Evolutionary conservation across 305 asterid species (phyloP), one percentile per base, ranked within the genome.

Genomic region (Caryopteris hybrid): DNA sequence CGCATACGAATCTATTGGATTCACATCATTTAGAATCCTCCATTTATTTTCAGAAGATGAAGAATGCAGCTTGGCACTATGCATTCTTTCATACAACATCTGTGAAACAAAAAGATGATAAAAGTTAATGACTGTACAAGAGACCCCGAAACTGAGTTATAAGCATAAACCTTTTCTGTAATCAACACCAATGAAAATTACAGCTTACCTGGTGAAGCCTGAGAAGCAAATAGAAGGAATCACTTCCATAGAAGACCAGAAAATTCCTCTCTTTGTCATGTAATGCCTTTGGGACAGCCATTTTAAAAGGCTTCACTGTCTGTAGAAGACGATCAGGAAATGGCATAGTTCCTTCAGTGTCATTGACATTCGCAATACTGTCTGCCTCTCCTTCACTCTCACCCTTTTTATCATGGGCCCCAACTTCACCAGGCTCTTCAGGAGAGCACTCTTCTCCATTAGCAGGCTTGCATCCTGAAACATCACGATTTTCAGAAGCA

Each of bases 341-440:
- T 25, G 81, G 76, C 69, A 74, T 48, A 18, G 64, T 75, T 58
- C 85, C 90, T 69, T 82, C 92, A 69, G 71, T 68, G 33, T 83
- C 91, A 74, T 80, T 79, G 68, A 61, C 86, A 78, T 88, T 85
- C 21, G 62, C 83, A 60, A 72, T 50, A 33, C 75, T 84, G 47
- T 87, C 96, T 9, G 79, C 91, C 78, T 89, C 98, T 25, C 85
- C 95, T 80, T 89, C 98, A 80, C 90, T 92, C 75, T 83, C 95
- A 12, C 77, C 88, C 83, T 84, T 88, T 80, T 74, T 71, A 64
- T 78, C 79, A 64, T 59, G 80, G 73, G 68, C 83, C 60, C 81
- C 85, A 66, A n/a, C n/a, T n/a, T n/a, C n/a, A n/a, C n/a, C n/a
- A n/a, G n/a, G n/a, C n/a, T 83, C 89, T 65, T 85, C 93, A 41